These are phyloP conservation scores for Phaeolepiota aurea DNA, from an alignment of 768 basidiomycete genomes.

Conservation along the genomic window DNA sequence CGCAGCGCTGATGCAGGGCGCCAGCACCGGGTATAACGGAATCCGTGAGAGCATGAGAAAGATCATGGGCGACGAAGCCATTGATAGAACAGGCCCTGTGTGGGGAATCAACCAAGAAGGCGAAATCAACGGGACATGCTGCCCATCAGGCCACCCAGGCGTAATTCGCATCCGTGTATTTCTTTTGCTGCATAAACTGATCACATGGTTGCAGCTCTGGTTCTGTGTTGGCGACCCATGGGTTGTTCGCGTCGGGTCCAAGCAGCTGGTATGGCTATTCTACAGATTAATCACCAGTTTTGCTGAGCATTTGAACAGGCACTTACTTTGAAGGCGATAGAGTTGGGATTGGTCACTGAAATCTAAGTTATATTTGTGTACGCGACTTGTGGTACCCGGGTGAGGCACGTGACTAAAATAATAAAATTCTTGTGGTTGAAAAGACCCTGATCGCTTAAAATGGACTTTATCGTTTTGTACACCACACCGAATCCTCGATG, in stretches of 20 bases:
- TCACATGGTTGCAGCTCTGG: constrained; percentile 23
- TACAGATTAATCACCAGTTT: not conserved
- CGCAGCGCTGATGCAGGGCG: not conserved
- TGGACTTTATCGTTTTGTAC: too few species aligned
- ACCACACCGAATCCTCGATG: too few species aligned
- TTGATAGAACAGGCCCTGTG: constrained; percentile 18
- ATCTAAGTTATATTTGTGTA: too few species aligned
- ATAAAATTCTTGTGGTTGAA: too few species aligned
- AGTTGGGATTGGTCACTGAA: not conserved
- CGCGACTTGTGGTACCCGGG: too few species aligned
- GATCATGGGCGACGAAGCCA: constrained; percentile 26
- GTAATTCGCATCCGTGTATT: constrained; percentile 13
- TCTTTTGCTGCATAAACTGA: not conserved
- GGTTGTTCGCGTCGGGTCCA: constrained; percentile 22
- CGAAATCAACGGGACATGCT: constrained; percentile 25
- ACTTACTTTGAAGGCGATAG: not conserved
- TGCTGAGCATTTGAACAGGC: not conserved
- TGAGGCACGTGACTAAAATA: too few species aligned
- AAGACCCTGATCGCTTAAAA: too few species aligned
- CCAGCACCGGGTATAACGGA: constrained; percentile 18
- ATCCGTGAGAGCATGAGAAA: constrained; percentile 19
- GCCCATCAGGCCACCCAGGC: constrained; percentile 33
- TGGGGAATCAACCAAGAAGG: constrained; percentile 36
- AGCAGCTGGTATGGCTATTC: constrained; percentile 21
- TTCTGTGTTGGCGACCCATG: constrained; percentile 28